These are phyloP conservation scores for Acanthamoeba sp. DNA, from an alignment of 208 protist species.

Conservation along the genomic window DNA sequence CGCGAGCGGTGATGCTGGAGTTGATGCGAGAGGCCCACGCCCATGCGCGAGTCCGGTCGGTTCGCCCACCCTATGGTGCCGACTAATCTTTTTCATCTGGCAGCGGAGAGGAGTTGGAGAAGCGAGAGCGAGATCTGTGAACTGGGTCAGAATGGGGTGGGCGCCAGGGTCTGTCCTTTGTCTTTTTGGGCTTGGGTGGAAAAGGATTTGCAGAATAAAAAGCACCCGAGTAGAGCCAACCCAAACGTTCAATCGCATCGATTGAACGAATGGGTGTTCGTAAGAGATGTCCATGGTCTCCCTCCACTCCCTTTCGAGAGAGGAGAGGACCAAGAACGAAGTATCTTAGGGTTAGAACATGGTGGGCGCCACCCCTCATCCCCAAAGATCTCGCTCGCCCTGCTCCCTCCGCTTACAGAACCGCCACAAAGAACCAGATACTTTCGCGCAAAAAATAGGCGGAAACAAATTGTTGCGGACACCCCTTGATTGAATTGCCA, in stretches of 20 bases:
- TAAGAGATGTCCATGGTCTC: conserved; percentile 2
- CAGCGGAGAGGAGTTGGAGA: background rate
- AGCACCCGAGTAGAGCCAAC: conserved; percentile 26
- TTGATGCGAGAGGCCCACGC: background rate
- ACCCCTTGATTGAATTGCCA: background rate
- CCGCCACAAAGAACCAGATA: conserved; percentile 61
- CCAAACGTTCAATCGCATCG: background rate
- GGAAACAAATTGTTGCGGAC: too few species aligned
- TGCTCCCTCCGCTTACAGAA: background rate
- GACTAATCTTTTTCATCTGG: conserved; percentile 12
- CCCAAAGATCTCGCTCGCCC: background rate
- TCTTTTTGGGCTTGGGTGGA: background rate
- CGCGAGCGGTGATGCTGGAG: background rate
- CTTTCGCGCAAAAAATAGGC: too few species aligned
- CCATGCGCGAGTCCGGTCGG: conserved; percentile 14
- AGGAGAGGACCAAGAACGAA: conserved; percentile 54
- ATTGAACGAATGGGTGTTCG: background rate
- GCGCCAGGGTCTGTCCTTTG: conserved; percentile 29
- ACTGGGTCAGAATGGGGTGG: background rate
- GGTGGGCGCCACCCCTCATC: conserved; percentile 29
- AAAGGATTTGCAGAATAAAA: conserved; percentile 58
- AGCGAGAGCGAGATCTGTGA: background rate
- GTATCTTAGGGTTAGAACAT: conserved; percentile 33
- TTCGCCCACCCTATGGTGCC: conserved; percentile 31
- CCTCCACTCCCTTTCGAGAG: background rate